Base-by-base conservation (phyloP, 2,329 filamentous ascomycete genomes). In the Erysiphe pisi region DNA sequence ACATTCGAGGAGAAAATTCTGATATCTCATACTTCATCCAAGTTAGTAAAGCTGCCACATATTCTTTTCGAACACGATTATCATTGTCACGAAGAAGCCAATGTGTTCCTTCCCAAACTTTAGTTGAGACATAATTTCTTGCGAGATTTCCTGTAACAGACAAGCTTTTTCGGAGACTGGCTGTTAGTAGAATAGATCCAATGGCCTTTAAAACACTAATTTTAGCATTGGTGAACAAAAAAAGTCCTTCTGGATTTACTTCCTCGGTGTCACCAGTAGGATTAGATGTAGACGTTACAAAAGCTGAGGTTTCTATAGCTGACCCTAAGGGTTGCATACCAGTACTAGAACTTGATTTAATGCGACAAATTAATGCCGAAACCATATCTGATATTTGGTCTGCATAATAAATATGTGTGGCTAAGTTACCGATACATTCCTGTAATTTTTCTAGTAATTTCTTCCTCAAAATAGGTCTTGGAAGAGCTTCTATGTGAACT, bases 311-410 rank as follows among this genome's bases (percentile, higher is more conserved):
- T 58, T 83, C 82, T 22, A 86, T 86, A 4, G 85, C 85, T 47
- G 84, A 84, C 6, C 84, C 84, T 81, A 65, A 76, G 76, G 82
- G 83, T 7, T 85, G 81, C 20, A 84, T 82, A 22, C 84, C 84
- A 3, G 86, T 84, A 58, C 82, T 81, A 22, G 82, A 78, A 16
- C 85, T 84, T 3, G 93, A 92, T 82, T 92, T 95, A 45, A 98
- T 86, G 28, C 93, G 90, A 45, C 88, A 84, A 22, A 98, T 84
- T 68, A 98, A 90, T 0, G 93, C 89, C 28, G 89, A 87, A 76
- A 97, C 89, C 93, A 98, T 97, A 83, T 99, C 95, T 0, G 92
- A 90, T 77, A 98, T 93, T 83, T 99, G 95, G 80, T 98, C 94
- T 1, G 92, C 92, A 82, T 99, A 99, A 84, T 99, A 99, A 47